Percentiles rank a stretch among this genome's conserved stretches.
Conservation (phyloP, 352 stramenopile species). For the Pythium utonaiense region DNA sequence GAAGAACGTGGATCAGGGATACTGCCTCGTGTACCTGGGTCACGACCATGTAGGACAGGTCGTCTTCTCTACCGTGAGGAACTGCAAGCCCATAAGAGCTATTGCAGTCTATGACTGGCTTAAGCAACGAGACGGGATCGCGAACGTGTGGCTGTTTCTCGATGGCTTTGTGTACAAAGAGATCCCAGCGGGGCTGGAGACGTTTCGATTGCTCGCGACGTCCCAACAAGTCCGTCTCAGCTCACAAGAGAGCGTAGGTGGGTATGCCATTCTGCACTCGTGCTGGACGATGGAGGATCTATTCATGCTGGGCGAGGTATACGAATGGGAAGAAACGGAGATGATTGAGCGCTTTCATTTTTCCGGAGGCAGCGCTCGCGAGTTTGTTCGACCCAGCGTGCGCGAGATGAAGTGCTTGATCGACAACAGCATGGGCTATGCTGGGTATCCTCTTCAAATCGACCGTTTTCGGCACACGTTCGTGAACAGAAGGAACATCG, state of each 20-base stretch:
- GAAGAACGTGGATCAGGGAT: constrained; percentile 2
- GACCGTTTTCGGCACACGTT: constrained; percentile 9
- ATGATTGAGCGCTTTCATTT: constrained; percentile 15
- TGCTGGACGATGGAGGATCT: constrained; percentile 17
- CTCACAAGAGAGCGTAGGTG: constrained; percentile 6
- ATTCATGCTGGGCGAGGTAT: neutral
- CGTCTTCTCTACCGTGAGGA: constrained; percentile 1
- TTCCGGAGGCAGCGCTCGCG: constrained; percentile 11
- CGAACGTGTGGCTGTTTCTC: constrained; percentile 19
- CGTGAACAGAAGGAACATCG: neutral
- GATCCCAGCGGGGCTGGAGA: constrained; percentile 6
- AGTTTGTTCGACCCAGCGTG: neutral
- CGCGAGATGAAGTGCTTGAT: neutral
- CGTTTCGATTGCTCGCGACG: constrained; percentile 13
- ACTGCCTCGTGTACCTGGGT: constrained; percentile 21
- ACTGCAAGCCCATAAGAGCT: neutral
- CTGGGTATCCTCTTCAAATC: no score
- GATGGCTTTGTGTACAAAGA: constrained; percentile 20
- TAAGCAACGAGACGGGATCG: neutral
- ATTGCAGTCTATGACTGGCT: no score
- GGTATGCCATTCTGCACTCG: constrained; percentile 14
- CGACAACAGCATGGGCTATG: neutral
- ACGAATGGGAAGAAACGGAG: neutral
- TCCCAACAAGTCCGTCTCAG: constrained; percentile 18
- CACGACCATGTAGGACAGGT: constrained; percentile 13